A percentile compares a stretch with the other conserved stretches of the same genome.
Evolutionary conservation across 164 flowering plant species (phyloP).

Genomic region (Chloranthus sessilifolius): DNA sequence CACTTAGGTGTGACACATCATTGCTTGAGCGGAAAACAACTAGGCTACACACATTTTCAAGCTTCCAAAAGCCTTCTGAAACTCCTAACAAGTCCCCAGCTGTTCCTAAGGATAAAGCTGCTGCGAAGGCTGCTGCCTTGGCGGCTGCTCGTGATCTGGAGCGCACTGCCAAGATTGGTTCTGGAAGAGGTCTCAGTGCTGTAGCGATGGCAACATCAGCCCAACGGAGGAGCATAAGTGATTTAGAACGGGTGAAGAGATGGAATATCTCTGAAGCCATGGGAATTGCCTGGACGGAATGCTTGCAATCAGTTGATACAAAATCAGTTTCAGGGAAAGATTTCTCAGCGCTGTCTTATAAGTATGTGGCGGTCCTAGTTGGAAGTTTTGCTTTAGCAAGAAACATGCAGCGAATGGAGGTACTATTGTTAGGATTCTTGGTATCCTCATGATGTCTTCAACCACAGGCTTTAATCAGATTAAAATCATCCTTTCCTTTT

Average conservation of each 20-base stretch:
- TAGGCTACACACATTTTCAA: conserved; percentile 83
- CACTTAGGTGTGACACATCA: conserved; percentile 72
- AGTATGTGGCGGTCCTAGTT: conserved; percentile 90
- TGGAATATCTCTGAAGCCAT: conserved; percentile 96
- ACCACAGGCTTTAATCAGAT: not conserved
- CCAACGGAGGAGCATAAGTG: conserved; percentile 75
- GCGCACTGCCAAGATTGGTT: conserved; percentile 93
- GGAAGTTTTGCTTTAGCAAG: conserved; percentile 97
- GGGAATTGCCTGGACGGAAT: conserved; percentile 98
- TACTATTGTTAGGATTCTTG: conserved; percentile 17
- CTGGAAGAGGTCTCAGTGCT: conserved; percentile 99
- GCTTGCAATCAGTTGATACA: conserved; percentile 83
- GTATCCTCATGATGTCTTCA: not conserved
- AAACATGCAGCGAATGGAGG: conserved; percentile 95
- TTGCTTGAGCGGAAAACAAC: conserved; percentile 72
- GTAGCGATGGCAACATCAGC: conserved; percentile 99
- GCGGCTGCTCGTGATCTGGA: conserved; percentile 99
- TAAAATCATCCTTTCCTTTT: conserved; percentile 6
- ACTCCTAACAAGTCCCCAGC: conserved; percentile 41
- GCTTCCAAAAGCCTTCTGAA: conserved; percentile 81
- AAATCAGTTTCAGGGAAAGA: conserved; percentile 91
- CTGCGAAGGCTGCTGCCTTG: conserved; percentile 98
- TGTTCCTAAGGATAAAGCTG: conserved; percentile 83
- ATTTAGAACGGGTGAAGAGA: conserved; percentile 77
- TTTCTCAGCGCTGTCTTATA: conserved; percentile 76